A percentile compares a stretch with the other conserved stretches of the same genome.
phyloP scores from a whole-genome alignment of 2,329 filamentous ascomycete genomes.

The Penicillium sp. region DNA sequence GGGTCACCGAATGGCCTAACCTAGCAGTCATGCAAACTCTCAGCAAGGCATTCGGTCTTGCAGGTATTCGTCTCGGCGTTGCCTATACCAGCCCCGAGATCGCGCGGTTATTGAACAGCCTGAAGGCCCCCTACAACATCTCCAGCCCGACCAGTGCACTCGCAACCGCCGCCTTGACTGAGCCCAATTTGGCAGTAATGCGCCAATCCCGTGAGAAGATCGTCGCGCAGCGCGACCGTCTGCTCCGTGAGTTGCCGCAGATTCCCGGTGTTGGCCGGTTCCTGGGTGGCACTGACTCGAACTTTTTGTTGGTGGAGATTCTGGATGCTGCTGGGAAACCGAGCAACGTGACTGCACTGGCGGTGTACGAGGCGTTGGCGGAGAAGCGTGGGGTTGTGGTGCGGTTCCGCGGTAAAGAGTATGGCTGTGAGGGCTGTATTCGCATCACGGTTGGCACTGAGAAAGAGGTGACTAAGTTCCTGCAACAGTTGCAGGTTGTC shows the following conservation, averaged over 20 bases:
- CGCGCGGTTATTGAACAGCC: slow-evolving; percentile 77
- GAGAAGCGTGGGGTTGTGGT: slow-evolving; percentile 89
- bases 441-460: slow-evolving; percentile 92
- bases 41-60: slow-evolving; percentile 96
- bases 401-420: slow-evolving; percentile 87
- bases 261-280: slow-evolving; percentile 79
- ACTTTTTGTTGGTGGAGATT: slow-evolving; percentile 91
- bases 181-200: slow-evolving; percentile 72
- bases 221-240: slow-evolving; percentile 71
- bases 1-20: slow-evolving; percentile 90
- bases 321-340: slow-evolving; percentile 69
- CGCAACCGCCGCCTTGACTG: slow-evolving; percentile 69
- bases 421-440: slow-evolving; percentile 83
- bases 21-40: slow-evolving; percentile 97
- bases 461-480: slow-evolving; percentile 75
- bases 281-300: slow-evolving; percentile 75
- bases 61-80: slow-evolving; percentile 85
- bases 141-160: slow-evolving; percentile 82
- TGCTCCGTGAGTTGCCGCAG: slow-evolving; percentile 70
- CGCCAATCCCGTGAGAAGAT: slow-evolving; percentile 67
- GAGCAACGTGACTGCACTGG: slow-evolving; percentile 74
- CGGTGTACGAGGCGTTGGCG: slow-evolving; percentile 80
- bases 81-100: slow-evolving; percentile 77
- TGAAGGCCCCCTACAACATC: slow-evolving; percentile 97
- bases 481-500: slow-evolving; percentile 64